Evolutionary conservation across 108 stramenopile genomes (phyloP).

Genomic region (Pseudonitzschia multistriata): DNA sequence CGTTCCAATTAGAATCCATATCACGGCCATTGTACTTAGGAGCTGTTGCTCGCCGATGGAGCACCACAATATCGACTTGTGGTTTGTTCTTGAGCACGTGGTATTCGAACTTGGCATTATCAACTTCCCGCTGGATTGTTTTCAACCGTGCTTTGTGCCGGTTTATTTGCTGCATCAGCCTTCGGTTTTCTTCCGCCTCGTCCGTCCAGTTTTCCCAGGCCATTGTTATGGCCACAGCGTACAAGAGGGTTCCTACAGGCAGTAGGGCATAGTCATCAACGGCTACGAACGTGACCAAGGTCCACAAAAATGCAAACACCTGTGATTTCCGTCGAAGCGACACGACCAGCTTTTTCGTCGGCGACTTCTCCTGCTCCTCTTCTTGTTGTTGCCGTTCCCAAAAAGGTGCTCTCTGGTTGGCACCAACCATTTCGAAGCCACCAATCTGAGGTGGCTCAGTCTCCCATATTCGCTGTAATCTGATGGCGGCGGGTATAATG

Average conservation of each 20-base stretch:
- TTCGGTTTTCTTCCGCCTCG: neutral
- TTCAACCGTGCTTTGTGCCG: neutral
- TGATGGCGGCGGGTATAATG: no score
- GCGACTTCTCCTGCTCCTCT: neutral
- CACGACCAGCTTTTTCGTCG: neutral
- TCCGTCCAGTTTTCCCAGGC: constrained; percentile 20
- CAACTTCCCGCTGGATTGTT: neutral
- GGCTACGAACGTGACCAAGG: constrained; percentile 12
- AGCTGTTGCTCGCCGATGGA: neutral
- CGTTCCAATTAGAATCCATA: neutral
- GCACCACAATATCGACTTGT: constrained; percentile 3
- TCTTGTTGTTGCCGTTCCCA: constrained; percentile 17
- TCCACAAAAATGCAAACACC: constrained; percentile 6
- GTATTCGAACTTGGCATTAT: constrained; percentile 22
- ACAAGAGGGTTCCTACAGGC: constrained; percentile 24
- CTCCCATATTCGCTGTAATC: no score
- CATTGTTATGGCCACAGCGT: constrained; percentile 6
- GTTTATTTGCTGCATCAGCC: neutral
- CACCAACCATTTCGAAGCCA: no score
- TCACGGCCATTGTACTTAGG: constrained; percentile 7
- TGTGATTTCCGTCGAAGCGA: constrained; percentile 15
- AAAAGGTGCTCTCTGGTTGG: neutral
- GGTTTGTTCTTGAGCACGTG: constrained; percentile 22
- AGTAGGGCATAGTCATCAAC: constrained; percentile 20
- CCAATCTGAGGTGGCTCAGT: no score